Evolutionary conservation across 306 rosid genomes (phyloP).

Genomic region (Prunus mume): DNA sequence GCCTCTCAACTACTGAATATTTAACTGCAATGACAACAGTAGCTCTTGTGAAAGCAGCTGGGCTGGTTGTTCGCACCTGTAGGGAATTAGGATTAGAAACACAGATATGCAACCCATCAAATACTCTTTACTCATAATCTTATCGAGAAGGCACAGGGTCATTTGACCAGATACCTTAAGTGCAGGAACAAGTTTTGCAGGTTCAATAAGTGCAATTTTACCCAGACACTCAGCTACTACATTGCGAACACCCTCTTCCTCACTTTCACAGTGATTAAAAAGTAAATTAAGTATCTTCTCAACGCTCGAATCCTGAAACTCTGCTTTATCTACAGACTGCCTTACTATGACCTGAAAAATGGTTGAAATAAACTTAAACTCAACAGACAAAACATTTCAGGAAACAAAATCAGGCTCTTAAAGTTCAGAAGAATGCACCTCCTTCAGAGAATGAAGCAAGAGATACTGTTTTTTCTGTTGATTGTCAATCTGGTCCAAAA

Average conservation of each 20-base stretch:
- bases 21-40: constrained; percentile 98
- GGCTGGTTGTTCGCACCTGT: constrained; percentile 82
- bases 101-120: constrained; percentile 18
- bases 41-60: constrained; percentile 96
- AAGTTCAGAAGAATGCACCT: constrained; percentile 53
- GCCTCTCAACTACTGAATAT: constrained; percentile 94
- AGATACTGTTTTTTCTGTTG: constrained; percentile 99
- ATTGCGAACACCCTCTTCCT: constrained; percentile 98
- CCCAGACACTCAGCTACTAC: constrained; percentile 98
- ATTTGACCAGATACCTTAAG: constrained; percentile 64
- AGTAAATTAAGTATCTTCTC: constrained; percentile 94
- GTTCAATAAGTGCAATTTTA: constrained; percentile 96
- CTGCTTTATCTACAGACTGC: constrained; percentile 94
- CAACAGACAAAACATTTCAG: neutral
- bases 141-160: neutral
- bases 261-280: constrained; percentile 95
- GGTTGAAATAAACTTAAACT: constrained; percentile 11
- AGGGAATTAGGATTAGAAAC: constrained; percentile 15
- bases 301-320: constrained; percentile 92
- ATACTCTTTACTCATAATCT: constrained; percentile 22
- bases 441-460: constrained; percentile 95
- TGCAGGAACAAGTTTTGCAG: constrained; percentile 93
- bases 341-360: constrained; percentile 83
- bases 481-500: constrained; percentile 97
- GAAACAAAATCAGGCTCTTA: constrained; percentile 5